Evolutionary conservation across 768 basidiomycete genomes (phyloP).

Genomic region (Boletales sp.): DNA sequence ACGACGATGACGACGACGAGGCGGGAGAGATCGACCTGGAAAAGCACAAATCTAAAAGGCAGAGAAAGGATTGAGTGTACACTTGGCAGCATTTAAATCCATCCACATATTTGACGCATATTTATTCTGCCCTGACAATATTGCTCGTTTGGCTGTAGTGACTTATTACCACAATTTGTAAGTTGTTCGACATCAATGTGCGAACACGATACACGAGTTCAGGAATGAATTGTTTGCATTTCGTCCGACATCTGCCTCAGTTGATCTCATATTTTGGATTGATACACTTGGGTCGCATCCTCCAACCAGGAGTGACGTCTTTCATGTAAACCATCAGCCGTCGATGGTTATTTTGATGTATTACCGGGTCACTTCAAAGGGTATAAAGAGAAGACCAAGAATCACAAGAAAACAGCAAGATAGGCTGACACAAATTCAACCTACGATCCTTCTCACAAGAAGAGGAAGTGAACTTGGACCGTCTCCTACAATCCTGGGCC

Average conservation of each 20-base stretch:
- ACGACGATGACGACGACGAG: slow-evolving; percentile 75
- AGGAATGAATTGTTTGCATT: too few relatives aligned
- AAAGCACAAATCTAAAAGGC: slow-evolving; percentile 76
- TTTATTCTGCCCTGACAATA: slow-evolving; percentile 22
- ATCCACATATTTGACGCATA: slow-evolving; percentile 18
- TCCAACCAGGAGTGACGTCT: too few relatives aligned
- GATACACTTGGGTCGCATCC: too few relatives aligned
- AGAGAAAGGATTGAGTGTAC: slow-evolving; percentile 39
- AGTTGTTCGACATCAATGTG: not conserved
- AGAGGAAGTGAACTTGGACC: slow-evolving; percentile 55
- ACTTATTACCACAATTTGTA: not conserved
- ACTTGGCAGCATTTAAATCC: slow-evolving; percentile 10
- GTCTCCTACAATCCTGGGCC: slow-evolving; percentile 54
- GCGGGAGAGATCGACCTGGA: slow-evolving; percentile 88
- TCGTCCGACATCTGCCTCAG: too few relatives aligned
- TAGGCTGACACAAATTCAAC: slow-evolving; percentile 8
- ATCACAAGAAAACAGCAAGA: not conserved
- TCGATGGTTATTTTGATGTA: too few relatives aligned
- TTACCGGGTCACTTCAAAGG: too few relatives aligned
- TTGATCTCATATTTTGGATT: too few relatives aligned
- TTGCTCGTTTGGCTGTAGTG: slow-evolving; percentile 6
- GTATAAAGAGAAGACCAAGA: not conserved
- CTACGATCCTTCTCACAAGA: slow-evolving; percentile 34
- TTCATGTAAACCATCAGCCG: too few relatives aligned
- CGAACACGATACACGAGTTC: too few relatives aligned